These are phyloP conservation scores for Adansonia rubrostipa DNA, from an alignment of 441 rosid species.

Conservation along the genomic window DNA sequence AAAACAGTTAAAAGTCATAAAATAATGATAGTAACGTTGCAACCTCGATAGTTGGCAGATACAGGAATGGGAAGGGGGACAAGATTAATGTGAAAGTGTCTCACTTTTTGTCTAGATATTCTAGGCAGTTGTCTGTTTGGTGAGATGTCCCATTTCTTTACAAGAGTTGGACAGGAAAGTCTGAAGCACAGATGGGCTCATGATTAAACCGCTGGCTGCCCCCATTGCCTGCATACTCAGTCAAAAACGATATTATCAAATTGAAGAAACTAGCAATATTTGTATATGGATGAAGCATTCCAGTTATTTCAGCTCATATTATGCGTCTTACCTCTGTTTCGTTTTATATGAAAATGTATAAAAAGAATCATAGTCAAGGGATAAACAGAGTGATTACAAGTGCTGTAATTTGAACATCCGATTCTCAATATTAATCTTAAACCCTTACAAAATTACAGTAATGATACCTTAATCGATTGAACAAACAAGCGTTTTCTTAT, in stretches of 20 bases:
- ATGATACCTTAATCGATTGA: too few relatives aligned
- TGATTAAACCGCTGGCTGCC: constrained; percentile 11
- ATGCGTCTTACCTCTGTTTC: not conserved
- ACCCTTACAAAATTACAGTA: too few relatives aligned
- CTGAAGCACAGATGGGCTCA: not conserved
- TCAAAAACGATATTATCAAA: not conserved
- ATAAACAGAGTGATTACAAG: not conserved
- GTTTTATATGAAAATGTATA: not conserved
- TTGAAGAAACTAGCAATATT: constrained; percentile 6
- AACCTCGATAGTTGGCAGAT: not conserved
- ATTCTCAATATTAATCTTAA: too few relatives aligned
- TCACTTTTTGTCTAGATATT: constrained; percentile 10
- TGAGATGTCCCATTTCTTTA: constrained; percentile 25
- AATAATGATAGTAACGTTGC: too few relatives aligned
- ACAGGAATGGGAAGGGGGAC: constrained; percentile 21
- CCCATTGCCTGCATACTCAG: constrained; percentile 14
- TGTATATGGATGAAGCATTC: not conserved
- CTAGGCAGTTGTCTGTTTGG: constrained; percentile 20
- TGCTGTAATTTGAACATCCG: too few relatives aligned
- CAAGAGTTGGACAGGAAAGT: constrained; percentile 11
- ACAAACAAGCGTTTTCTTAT: too few relatives aligned
- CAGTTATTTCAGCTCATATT: not conserved
- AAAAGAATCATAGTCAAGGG: not conserved
- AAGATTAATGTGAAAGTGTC: constrained; percentile 36
- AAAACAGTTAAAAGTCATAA: too few relatives aligned